Base-by-base conservation (phyloP, 108 stramenopile species). In the Cyclotella baltica region DNA sequence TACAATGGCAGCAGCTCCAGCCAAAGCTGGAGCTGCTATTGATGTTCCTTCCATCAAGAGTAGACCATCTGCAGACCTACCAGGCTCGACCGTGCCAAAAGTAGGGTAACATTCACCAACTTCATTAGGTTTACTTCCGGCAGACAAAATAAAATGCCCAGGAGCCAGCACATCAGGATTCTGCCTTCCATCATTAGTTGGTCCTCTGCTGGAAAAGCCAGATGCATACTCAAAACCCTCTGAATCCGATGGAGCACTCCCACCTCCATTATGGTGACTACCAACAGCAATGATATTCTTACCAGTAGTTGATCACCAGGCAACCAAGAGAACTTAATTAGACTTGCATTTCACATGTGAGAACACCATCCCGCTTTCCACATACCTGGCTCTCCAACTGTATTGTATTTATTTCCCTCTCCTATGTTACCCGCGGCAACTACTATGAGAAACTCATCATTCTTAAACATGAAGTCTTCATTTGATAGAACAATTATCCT, bases 11-110 rank as follows among this genome's bases (percentile, higher is more conserved):
- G 88, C 88, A n/a, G 85, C 79, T 10, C 90, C 90, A 0, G 84
- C 75, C 20, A 83, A 74, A 1, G 83, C 73, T 20, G 90, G 90
- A 3, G 90, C 88, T 36, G 90, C 87, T 89, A 91, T 91, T 23
- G 57, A 61, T 19, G 77, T 78, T 11, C 77, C 77, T 33, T 72
- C 48, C 27, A 78, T 48, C 28, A 72, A 78, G 18, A 78, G 62
- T n/a, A 78, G 20, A 8, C 77, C 77, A 25, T 33, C 76, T 43
- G 27, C 34, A 35, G 29, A 40, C 0, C 22, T 18, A 28, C 63
- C 61, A 4, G 67, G 25, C 29, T 53, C 57, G 33, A 51, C 70
- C 25, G 28, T 72, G 9, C 20, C 52, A 8, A 23, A 37, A 2
- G 13, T 18, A 51, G 65, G 28, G 34, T 70, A 71, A 34, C 81